Percentiles rank a stretch among this genome's conserved stretches.
Evolutionary conservation across 1,139 yeast species (phyloP).

Genomic region (Candida albicans): DNA sequence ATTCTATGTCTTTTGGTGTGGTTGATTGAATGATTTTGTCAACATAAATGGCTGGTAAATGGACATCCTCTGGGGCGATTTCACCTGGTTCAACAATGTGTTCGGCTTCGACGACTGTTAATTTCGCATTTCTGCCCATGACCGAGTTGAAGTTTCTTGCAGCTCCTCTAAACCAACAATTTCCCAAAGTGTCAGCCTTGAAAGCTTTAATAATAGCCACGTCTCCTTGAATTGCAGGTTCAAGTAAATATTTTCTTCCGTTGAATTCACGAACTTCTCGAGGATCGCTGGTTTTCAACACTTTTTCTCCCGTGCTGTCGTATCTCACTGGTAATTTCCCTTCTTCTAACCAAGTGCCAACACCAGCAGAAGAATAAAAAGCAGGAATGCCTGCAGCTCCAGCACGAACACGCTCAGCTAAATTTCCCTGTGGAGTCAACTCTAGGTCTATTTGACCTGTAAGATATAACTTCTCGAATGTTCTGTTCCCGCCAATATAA

Average conservation of each 20-base stretch:
- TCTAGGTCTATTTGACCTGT: conserved; percentile 47
- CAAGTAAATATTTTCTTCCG: conserved; percentile 45
- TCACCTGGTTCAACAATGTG: conserved; percentile 50
- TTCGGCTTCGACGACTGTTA: conserved; percentile 53
- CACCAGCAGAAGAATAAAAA: conserved; percentile 50
- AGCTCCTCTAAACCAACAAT: conserved; percentile 49
- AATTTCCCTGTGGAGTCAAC: conserved; percentile 51
- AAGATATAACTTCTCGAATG: conserved; percentile 41
- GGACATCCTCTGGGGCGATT: conserved; percentile 46
- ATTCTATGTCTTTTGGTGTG: conserved; percentile 45
- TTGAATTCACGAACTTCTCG: conserved; percentile 43
- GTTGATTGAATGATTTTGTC: conserved; percentile 37
- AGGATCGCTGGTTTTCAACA: conserved; percentile 34
- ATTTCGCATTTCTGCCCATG: conserved; percentile 47
- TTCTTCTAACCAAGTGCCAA: conserved; percentile 51
- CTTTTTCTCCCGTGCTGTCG: conserved; percentile 30
- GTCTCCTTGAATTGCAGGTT: conserved; percentile 45
- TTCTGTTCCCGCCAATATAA: conserved; percentile 47
- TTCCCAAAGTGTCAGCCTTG: conserved; percentile 48
- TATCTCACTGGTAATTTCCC: conserved; percentile 49
- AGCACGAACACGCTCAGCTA: conserved; percentile 52
- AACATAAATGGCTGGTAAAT: conserved; percentile 49
- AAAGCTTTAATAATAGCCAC: conserved; percentile 49
- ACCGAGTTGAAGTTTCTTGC: conserved; percentile 48
- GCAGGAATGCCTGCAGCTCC: conserved; percentile 54